Conservation (phyloP, 306 rosid species). For the Vigna angularis region DNA sequence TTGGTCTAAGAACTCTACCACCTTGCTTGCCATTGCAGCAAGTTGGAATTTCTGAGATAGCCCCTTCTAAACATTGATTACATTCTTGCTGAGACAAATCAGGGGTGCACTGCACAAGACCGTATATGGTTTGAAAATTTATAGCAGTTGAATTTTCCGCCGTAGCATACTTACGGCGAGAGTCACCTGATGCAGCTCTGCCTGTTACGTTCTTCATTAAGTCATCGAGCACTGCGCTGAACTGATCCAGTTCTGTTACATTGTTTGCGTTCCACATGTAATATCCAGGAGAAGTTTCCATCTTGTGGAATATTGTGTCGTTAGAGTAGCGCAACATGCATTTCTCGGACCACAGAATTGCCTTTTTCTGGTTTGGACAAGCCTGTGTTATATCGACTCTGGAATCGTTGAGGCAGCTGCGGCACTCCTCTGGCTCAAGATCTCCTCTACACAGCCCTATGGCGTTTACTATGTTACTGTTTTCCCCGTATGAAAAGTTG, state of each 20-base stretch:
- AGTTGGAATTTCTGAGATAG: too few species aligned
- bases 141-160: not conserved
- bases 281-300: not conserved
- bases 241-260: not conserved
- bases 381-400: not conserved
- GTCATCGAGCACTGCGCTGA: not conserved
- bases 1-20: too few species aligned
- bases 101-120: slow-evolving; percentile 1
- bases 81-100: too few species aligned
- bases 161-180: slow-evolving; percentile 35
- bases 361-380: slow-evolving; percentile 31
- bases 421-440: not conserved
- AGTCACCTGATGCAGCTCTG: slow-evolving; percentile 37
- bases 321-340: slow-evolving; percentile 42
- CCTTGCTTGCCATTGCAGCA: too few species aligned
- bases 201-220: slow-evolving; percentile 3
- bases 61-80: too few species aligned
- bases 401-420: not conserved
- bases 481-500: slow-evolving; percentile 37
- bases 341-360: not conserved
- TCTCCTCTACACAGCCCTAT: slow-evolving; percentile 51
- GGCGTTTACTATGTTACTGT: slow-evolving; percentile 8
- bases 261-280: not conserved
- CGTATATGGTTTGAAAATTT: not conserved
- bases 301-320: not conserved